phyloP scores from a whole-genome alignment of 2,329 filamentous ascomycete genomes.

The Neodidymelliopsis sp. region DNA sequence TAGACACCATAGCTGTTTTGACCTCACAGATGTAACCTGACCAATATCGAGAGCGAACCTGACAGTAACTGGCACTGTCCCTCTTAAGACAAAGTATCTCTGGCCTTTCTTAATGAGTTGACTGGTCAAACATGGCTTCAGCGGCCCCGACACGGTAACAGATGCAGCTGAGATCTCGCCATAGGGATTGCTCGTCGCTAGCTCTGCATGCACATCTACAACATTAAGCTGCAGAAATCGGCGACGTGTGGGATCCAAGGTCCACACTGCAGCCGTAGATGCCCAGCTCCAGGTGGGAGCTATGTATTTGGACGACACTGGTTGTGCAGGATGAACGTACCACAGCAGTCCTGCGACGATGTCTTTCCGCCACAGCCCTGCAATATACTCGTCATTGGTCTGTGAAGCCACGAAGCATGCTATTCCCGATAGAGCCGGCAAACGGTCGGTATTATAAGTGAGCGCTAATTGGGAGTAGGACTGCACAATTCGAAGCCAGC shows the following conservation, averaged over 20 bases:
- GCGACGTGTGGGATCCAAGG: background rate
- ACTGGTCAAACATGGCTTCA: background rate
- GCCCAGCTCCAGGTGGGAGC: constrained; percentile 18
- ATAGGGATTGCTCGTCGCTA: constrained; percentile 12
- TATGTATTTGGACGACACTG: background rate
- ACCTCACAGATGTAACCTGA: background rate
- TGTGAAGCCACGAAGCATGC: constrained; percentile 8
- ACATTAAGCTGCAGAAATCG: constrained; percentile 1
- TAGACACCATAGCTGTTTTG: constrained; percentile 4
- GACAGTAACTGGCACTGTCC: background rate
- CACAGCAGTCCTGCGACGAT: constrained; percentile 15
- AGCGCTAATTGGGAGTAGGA: constrained; percentile 12
- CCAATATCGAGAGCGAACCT: constrained; percentile 10
- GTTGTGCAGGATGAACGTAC: constrained; percentile 3
- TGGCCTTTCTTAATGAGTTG: constrained; percentile 8
- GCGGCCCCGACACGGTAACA: constrained; percentile 7
- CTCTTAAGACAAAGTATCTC: constrained; percentile 1
- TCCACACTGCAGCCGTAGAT: background rate
- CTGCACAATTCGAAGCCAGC: constrained; percentile 12
- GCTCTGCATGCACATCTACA: background rate
- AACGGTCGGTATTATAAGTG: constrained; percentile 11
- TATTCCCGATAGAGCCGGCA: constrained; percentile 15
- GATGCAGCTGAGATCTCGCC: constrained; percentile 9
- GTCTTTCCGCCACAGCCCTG: constrained; percentile 15
- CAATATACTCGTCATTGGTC: constrained; percentile 14